These are phyloP conservation scores for Barbarea vulgaris DNA, from an alignment of 345 rosid genomes.

Conservation along the genomic window DNA sequence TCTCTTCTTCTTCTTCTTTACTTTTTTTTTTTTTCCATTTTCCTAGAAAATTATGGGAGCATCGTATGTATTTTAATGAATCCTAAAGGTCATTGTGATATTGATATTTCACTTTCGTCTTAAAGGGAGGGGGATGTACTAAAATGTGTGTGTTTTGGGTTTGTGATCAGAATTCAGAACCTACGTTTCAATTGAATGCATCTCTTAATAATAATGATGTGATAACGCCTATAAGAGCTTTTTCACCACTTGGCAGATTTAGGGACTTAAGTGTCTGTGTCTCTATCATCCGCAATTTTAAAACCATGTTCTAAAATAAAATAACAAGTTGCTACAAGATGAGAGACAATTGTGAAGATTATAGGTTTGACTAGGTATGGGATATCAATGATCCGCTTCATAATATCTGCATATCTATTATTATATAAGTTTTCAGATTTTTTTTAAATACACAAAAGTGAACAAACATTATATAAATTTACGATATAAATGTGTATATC, in stretches of 20 bases:
- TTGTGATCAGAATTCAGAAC: conserved; percentile 5
- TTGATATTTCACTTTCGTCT: conserved; percentile 24
- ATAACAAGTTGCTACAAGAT: background rate
- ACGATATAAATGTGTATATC: background rate
- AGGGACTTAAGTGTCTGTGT: background rate
- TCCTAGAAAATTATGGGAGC: conserved; percentile 38
- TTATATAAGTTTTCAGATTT: background rate
- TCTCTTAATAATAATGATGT: conserved; percentile 9
- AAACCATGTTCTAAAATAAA: background rate
- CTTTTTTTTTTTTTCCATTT: background rate
- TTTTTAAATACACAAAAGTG: background rate
- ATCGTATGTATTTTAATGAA: background rate
- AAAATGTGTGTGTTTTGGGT: background rate
- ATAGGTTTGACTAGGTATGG: background rate
- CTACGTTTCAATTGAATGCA: conserved; percentile 28
- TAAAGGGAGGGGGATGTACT: conserved; percentile 4
- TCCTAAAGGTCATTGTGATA: background rate
- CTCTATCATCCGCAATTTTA: background rate
- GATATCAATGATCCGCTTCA: background rate
- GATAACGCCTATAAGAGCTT: conserved; percentile 4
- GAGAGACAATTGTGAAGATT: background rate
- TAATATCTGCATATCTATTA: background rate
- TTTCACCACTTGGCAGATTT: conserved; percentile 27
- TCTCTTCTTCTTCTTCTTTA: background rate
- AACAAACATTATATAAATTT: background rate